Conservation (phyloP, 2,329 filamentous ascomycete species). For the Paracamarosporium sp. region DNA sequence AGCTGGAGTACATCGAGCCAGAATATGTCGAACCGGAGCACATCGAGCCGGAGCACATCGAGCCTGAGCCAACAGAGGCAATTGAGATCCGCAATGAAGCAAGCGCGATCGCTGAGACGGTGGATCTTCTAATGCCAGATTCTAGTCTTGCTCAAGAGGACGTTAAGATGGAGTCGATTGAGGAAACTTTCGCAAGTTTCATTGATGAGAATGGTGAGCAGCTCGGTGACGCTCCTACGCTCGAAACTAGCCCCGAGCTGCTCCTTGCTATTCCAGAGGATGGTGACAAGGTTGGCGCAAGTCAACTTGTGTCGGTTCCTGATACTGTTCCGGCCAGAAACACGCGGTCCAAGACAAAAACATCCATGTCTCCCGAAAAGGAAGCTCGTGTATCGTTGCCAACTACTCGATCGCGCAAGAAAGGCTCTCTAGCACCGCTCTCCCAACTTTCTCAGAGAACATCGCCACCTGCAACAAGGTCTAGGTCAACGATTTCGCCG, state of each 20-base stretch:
- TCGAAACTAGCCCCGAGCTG: constrained; percentile 16
- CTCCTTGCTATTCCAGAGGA: constrained; percentile 26
- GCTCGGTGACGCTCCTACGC: constrained; percentile 4
- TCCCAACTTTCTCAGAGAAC: constrained; percentile 16
- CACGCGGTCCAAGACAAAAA: constrained; percentile 40
- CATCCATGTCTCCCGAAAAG: constrained; percentile 27
- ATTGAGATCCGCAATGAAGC: not conserved
- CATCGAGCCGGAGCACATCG: not conserved
- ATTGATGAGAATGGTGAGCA: constrained; percentile 2
- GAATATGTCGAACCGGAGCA: not conserved
- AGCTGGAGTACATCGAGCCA: not conserved
- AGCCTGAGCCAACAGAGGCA: not conserved
- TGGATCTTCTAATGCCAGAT: not conserved
- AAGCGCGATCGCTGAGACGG: not conserved
- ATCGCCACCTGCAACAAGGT: constrained; percentile 27
- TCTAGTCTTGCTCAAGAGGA: constrained; percentile 17
- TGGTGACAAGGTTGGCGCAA: constrained; percentile 27
- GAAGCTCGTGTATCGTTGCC: constrained; percentile 15
- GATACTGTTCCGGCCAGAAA: constrained; percentile 36
- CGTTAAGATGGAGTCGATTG: constrained; percentile 40
- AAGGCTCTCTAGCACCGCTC: constrained; percentile 22
- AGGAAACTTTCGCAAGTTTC: not conserved
- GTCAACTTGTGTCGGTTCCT: constrained; percentile 25
- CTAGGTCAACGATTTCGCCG: constrained; percentile 26
- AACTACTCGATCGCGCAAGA: constrained; percentile 26